These are phyloP conservation scores for Mucor lusitanicus DNA, from an alignment of 371 early-diverging fungal genomes.

Conservation along the genomic window DNA sequence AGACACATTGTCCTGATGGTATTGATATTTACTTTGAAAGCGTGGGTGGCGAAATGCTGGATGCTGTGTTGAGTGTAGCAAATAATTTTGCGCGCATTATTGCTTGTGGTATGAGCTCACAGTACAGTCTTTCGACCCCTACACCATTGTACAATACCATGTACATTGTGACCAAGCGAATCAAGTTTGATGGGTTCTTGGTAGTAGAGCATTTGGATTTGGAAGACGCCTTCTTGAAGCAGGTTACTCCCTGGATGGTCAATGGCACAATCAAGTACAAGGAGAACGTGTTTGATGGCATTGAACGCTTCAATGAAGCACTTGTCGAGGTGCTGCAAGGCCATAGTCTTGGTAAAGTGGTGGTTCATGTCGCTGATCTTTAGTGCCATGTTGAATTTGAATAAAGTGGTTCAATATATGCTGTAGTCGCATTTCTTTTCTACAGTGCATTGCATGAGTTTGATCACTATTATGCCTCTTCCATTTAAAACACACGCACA, in stretches of 20 bases:
- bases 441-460: no score
- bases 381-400: no score
- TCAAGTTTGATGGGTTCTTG: constrained; percentile 48
- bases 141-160: constrained; percentile 48
- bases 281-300: constrained; percentile 66
- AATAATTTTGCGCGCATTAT: constrained; percentile 59
- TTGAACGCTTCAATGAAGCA: constrained; percentile 78
- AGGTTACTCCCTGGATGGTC: constrained; percentile 64
- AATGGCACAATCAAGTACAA: constrained; percentile 61
- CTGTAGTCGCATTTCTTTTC: no score
- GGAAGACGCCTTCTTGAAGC: constrained; percentile 55
- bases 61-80: constrained; percentile 52
- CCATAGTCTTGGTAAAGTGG: constrained; percentile 74
- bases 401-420: no score
- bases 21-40: constrained; percentile 77
- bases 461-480: no score
- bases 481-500: no score
- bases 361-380: no score
- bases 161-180: constrained; percentile 15
- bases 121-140: constrained; percentile 45
- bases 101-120: constrained; percentile 69
- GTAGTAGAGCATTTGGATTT: constrained; percentile 53
- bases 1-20: constrained; percentile 59
- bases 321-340: constrained; percentile 75
- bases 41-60: constrained; percentile 65